These are phyloP conservation scores for Kazachstania bromeliacearum DNA, from an alignment of 805 yeast species.

Conservation along the genomic window DNA sequence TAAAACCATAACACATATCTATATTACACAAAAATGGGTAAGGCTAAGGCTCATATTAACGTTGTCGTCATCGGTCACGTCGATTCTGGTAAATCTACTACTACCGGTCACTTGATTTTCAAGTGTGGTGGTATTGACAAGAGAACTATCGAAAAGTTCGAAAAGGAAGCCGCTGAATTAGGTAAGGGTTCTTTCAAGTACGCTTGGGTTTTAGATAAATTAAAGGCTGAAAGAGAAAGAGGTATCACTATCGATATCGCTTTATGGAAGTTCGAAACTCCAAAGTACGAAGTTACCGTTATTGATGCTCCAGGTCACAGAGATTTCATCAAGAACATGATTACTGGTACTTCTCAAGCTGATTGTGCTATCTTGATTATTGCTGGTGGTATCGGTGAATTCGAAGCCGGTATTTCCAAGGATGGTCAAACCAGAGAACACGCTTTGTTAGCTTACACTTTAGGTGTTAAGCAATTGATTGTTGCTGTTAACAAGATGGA, in stretches of 20 bases:
- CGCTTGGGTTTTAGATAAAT: slow-evolving; percentile 95
- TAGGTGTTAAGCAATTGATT: slow-evolving; percentile 79
- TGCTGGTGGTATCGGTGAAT: slow-evolving; percentile 90
- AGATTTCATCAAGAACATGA: slow-evolving; percentile 94
- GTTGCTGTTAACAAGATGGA: slow-evolving; percentile 95
- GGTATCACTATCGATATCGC: slow-evolving; percentile 95
- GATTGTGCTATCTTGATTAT: slow-evolving; percentile 85
- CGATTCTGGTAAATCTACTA: slow-evolving; percentile 98
- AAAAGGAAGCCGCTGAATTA: slow-evolving; percentile 95
- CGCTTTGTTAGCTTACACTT: slow-evolving; percentile 82
- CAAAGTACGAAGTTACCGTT: slow-evolving; percentile 80
- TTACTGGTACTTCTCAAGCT: slow-evolving; percentile 91
- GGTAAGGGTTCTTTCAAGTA: slow-evolving; percentile 96
- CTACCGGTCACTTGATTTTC: slow-evolving; percentile 98
- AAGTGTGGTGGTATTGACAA: slow-evolving; percentile 99
- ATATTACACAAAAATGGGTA: slow-evolving; percentile 51
- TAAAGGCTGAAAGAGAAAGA: slow-evolving; percentile 94
- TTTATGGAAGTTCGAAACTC: slow-evolving; percentile 88
- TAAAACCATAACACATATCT: slow-evolving; percentile 3
- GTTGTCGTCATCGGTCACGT: slow-evolving; percentile 99
- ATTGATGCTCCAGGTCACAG: slow-evolving; percentile 96
- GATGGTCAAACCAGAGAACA: slow-evolving; percentile 95
- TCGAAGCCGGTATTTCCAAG: slow-evolving; percentile 91
- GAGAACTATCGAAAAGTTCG: slow-evolving; percentile 97
- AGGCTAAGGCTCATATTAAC: slow-evolving; percentile 96